Base-by-base conservation (phyloP, 352 stramenopile species). In the Phytophthora ohioensis region DNA sequence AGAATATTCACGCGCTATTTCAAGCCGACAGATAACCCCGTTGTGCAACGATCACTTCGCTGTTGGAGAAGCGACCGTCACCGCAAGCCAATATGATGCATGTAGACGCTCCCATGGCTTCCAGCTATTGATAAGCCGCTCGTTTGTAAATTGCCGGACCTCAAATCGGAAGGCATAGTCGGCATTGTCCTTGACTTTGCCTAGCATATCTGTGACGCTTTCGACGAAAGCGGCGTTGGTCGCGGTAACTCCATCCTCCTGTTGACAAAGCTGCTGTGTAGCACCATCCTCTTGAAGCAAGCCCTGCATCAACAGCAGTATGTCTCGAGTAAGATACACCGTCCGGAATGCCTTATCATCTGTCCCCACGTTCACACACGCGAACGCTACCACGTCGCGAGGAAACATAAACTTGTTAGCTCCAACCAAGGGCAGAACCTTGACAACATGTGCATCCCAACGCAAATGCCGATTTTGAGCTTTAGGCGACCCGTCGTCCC, bases 81-180 rank as follows among this genome's bases (percentile, higher is more conserved):
- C 48, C 30, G 39, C 69, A 12, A 68, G 59, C 67, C 84, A 78
- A 46, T 88, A 88, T 31, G 74, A 81, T n/a, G 84, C 71, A 53
- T 84, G 72, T 27, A 81, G 61, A 30, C 76, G 76, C 47, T 90
- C 80, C 84, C 84, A 91, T 32, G 78, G 69, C 49, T 80, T 83
- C 71, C 80, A 88, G 57, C 84, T 91, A 67, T 85, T 90, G 7
- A 85, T 65, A 9, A 90, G 54, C 17, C 76, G 70, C 48, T 89
- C 84, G 43, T 80, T 90, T 45, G 76, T 87, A 10, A 43, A 47
- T 54, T 72, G 79, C 0, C 70, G 71, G 12, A 78, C 73, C 62
- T 81, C 66, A 38, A 90, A 75, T 10, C 66, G 67, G 38, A 87
- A 69, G 15, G 21, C 31, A 39, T 41, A 45, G 13, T 55, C 58